phyloP scores from a whole-genome alignment of 1,284 basidiomycete genomes.

The Butyriboletus appendiculatus region DNA sequence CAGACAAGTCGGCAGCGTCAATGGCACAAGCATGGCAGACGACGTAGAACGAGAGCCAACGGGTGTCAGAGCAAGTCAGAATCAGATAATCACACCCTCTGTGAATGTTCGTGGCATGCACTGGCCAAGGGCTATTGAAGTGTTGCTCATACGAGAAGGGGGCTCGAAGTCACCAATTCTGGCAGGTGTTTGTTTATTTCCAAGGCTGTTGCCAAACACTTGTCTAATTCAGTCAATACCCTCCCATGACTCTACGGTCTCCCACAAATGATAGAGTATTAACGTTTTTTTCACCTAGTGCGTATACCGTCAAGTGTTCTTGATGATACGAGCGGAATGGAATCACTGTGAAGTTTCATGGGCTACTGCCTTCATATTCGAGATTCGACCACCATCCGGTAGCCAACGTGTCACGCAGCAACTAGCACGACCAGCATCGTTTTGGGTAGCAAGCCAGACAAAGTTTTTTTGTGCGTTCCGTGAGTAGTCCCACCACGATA shows the following conservation, averaged over 20 bases:
- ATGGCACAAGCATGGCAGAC: constrained; percentile 30
- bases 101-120: constrained; percentile 4
- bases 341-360: background rate
- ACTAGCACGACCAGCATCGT: background rate
- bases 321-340: background rate
- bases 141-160: constrained; percentile 9
- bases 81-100: background rate
- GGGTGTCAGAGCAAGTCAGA: background rate
- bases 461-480: background rate
- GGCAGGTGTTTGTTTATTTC: constrained; percentile 33
- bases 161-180: constrained; percentile 5
- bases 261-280: too few relatives aligned
- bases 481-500: background rate
- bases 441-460: background rate
- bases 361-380: background rate
- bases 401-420: background rate
- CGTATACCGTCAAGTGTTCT: background rate
- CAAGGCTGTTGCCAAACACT: constrained; percentile 31
- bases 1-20: constrained; percentile 26
- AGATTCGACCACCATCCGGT: background rate
- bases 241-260: too few relatives aligned
- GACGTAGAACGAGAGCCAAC: background rate
- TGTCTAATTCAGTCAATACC: background rate
- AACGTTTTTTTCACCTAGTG: background rate
- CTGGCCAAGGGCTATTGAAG: background rate